Base-by-base conservation (phyloP, 1,284 basidiomycete genomes). In the Trichosporon faecale region DNA sequence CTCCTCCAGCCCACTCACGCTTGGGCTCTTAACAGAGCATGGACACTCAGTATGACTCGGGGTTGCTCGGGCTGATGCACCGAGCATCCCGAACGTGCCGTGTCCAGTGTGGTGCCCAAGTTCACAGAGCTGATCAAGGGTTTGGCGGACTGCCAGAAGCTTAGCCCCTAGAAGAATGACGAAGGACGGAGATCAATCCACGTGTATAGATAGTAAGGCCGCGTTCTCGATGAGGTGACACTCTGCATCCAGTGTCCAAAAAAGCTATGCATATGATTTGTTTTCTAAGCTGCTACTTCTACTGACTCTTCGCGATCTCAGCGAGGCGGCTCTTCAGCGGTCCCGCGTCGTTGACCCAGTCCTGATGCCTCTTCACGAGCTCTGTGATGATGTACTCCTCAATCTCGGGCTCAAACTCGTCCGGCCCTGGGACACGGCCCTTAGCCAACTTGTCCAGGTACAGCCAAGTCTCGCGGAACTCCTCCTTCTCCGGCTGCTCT, bases 321-420 rank as follows among this genome's bases (percentile, higher is more conserved):
- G 18, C 16, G 18, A 61, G 57, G 29, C 29, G 16, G 57, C 57
- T 61, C 57, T 66, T 55, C 12, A 35, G 29, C 29, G 65, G 44
- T 25, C 44, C 65, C 31, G 16, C 21, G 14, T 37, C 57, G 18
- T 40, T 69, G 29, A 88, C 85, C 94, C 94, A 98, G 46, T 78
- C 82, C 11, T 85, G 83, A 82, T 99, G 96, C 75, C 92, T 86
- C 73, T 82, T 84, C 4, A 91, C 87, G 66, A 98, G 85, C 79
- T 93, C 91, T 1, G 78, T 81, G 0, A 98, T 86, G 72, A 99
- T 98, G 70, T 94, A 90, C 80, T 96, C 92, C 81, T 99, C 96
- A 66, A 98, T 96, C 85, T 98, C 83, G 23, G 79, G 72, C 8
- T 79, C 78, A 65, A 78, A 77, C 16, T 77, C 78, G 1, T 78